Evolutionary conservation across 2,329 filamentous ascomycete species (phyloP), one percentile per base, ranked within the genome.

Genomic region (Talaromyces sp.): DNA sequence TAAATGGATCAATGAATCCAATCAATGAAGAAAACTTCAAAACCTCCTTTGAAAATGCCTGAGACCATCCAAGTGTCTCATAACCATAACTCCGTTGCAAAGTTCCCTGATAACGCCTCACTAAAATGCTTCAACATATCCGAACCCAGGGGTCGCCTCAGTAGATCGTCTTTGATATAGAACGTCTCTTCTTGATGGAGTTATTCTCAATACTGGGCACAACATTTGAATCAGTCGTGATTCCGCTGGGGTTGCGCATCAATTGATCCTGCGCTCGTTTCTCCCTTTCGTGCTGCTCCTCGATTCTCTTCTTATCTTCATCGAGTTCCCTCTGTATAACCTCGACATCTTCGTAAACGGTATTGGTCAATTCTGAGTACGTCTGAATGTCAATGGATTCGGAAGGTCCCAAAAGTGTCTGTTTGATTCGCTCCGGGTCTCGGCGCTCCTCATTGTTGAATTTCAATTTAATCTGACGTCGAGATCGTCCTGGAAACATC

Each of bases 401-500:
- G 15, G 72, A 70, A 3, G 76, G 75, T 1, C 77, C 76, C 11
- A 77, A 66, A 3, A 87, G 70, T 1, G 79, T 79, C 5, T 76
- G 71, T 56, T 80, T 80, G 39, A 87, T 78, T 15, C 79, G 70
- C 15, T 77, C 71, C 0, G 81, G 79, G 63, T 85, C 76, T 5
- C 78, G 71, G 22, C 80, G 77, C 67, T 87, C 83, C 69, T 87
- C 84, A 37, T 81, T 80, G 28, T 78, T 79, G 70, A 85, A 87
- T 64, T 87, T 87, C 15, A 79, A 69, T 69, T 87, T 87, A 64
- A 87, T 82, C 64, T 83, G 79, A n/a, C 78, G 77, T n/a, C 84
- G 76, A 9, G 80, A 82, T 48, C 79, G 76, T 10, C 80, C 80
- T 0, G 81, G 81, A 63, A 87, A 86, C 73, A 87, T 77, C 60